Evolutionary conservation across 805 yeast species (phyloP).

Genomic region (Sugiyamaella lignohabitans): DNA sequence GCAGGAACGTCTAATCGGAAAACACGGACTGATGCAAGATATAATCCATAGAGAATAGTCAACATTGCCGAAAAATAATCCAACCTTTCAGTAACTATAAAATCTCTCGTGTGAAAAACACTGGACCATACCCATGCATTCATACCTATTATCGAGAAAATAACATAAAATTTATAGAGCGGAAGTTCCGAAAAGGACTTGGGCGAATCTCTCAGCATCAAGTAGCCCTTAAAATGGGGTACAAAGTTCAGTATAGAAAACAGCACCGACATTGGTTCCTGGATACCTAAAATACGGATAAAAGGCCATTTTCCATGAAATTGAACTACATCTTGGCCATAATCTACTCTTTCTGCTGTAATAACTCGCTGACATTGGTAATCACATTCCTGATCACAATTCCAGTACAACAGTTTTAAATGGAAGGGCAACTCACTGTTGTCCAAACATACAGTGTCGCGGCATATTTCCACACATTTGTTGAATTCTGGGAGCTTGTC

Average conservation of each 20-base stretch:
- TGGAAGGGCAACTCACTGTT: conserved; percentile 31
- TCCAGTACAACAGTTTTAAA: conserved; percentile 56
- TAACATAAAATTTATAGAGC: conserved; percentile 31
- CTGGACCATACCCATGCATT: conserved; percentile 85
- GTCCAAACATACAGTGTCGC: conserved; percentile 25
- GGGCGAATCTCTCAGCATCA: conserved; percentile 31
- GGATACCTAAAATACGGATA: conserved; percentile 64
- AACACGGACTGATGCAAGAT: conserved; percentile 56
- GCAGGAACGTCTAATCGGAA: conserved; percentile 47
- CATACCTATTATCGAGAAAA: conserved; percentile 60
- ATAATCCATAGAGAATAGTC: conserved; percentile 75
- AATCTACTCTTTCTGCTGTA: conserved; percentile 46
- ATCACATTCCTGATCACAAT: conserved; percentile 77
- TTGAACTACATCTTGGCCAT: conserved; percentile 58
- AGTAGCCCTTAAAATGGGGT: conserved; percentile 48
- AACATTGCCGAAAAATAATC: conserved; percentile 93
- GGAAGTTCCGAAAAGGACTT: not conserved
- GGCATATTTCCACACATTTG: conserved; percentile 37
- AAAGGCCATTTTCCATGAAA: conserved; percentile 99
- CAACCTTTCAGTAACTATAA: conserved; percentile 67
- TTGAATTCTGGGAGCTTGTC: conserved; percentile 45
- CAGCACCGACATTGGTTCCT: conserved; percentile 73
- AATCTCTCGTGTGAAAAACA: conserved; percentile 83
- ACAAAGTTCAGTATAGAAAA: conserved; percentile 68
- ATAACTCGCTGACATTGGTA: conserved; percentile 82